phyloP scores from a whole-genome alignment of 2,329 filamentous ascomycete genomes.

The Emergomyces africanus region DNA sequence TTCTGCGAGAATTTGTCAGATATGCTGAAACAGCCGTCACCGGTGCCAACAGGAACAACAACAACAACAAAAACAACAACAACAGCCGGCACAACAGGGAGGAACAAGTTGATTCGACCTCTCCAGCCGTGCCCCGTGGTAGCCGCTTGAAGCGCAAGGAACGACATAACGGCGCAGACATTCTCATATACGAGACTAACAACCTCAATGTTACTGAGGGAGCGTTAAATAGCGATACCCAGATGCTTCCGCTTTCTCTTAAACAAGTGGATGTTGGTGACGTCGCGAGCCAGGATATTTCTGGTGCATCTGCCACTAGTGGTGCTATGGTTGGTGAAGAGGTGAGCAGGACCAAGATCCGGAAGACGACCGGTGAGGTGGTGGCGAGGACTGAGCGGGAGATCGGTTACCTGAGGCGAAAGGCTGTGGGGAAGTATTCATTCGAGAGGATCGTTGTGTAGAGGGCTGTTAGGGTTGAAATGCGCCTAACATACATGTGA shows the following conservation, averaged over 20 bases:
- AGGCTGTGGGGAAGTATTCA: constrained; percentile 70
- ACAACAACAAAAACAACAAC: background rate
- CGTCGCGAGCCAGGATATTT: constrained; percentile 38
- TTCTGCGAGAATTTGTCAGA: constrained; percentile 34
- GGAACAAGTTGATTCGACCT: constrained; percentile 6
- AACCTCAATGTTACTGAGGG: background rate
- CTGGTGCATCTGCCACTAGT: constrained; percentile 28
- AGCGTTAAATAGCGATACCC: constrained; percentile 16
- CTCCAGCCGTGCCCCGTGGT: constrained; percentile 12
- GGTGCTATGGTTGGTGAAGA: constrained; percentile 36
- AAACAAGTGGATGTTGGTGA: constrained; percentile 1
- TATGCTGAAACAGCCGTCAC: constrained; percentile 21
- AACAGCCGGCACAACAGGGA: background rate
- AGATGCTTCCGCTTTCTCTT: constrained; percentile 5
- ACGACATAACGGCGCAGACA: constrained; percentile 23
- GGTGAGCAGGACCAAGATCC: constrained; percentile 34
- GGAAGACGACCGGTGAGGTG: constrained; percentile 57
- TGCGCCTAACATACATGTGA: background rate
- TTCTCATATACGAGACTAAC: constrained; percentile 14
- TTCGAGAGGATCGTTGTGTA: constrained; percentile 63
- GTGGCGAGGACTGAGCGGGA: constrained; percentile 57
- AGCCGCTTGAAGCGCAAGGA: constrained; percentile 22
- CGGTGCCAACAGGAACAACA: background rate
- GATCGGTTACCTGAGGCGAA: constrained; percentile 63
- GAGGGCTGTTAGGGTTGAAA: constrained; percentile 2